Conservation (phyloP, 2,329 filamentous ascomycete species). For the Cladophialophora bantiana region DNA sequence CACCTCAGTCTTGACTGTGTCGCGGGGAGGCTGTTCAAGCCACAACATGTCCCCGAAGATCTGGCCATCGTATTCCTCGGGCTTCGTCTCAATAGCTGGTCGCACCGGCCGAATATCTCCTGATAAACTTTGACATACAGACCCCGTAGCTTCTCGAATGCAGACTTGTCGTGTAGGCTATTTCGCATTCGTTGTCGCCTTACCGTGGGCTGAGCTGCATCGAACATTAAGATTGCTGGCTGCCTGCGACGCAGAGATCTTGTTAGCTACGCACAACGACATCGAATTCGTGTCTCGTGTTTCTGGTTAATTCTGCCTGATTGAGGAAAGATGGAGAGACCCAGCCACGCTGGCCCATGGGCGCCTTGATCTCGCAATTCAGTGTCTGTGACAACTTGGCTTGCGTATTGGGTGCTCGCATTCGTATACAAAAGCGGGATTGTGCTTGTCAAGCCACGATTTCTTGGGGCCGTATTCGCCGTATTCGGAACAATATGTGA, state of each 20-base stretch:
- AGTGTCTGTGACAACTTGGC: neutral
- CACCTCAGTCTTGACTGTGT: too few relatives aligned
- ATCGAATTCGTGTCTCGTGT: neutral
- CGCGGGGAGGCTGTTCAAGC: slow-evolving; percentile 1
- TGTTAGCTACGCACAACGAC: neutral
- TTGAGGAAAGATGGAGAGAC: neutral
- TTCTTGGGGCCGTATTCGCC: slow-evolving; percentile 12
- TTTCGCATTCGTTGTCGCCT: neutral
- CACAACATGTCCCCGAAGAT: neutral
- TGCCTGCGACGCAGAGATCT: slow-evolving; percentile 11
- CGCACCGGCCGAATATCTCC: neutral
- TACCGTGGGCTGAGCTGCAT: slow-evolving; percentile 10
- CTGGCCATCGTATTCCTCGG: slow-evolving; percentile 1
- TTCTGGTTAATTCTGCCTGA: slow-evolving; percentile 3
- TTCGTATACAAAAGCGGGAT: slow-evolving; percentile 17
- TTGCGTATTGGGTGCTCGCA: slow-evolving; percentile 13
- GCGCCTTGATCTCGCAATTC: neutral
- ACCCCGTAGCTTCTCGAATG: neutral
- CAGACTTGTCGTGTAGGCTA: too few relatives aligned
- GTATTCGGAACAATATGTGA: slow-evolving; percentile 20
- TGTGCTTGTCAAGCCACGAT: neutral
- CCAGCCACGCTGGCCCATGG: neutral
- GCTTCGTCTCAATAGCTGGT: neutral
- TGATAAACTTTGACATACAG: neutral
- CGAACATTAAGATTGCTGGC: slow-evolving; percentile 14